Conservation (phyloP, 495 filamentous ascomycete genomes). For the Talaromyces thailandensis region DNA sequence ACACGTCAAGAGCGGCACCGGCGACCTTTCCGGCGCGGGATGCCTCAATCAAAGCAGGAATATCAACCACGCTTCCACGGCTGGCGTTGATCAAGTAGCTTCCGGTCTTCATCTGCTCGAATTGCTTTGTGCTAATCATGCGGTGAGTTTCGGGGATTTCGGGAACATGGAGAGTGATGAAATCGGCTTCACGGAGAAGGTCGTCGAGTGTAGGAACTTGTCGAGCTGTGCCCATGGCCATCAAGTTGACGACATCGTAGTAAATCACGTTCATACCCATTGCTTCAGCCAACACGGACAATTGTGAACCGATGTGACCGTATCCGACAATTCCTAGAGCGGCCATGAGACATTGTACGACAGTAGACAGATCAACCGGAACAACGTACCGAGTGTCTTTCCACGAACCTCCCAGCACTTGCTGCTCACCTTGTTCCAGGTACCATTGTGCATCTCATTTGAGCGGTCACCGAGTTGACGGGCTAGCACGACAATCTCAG, state of each 20-base stretch:
- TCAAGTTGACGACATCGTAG: conserved; percentile 86
- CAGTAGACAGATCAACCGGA: neutral
- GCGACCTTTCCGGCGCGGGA: conserved; percentile 84
- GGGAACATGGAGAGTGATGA: conserved; percentile 89
- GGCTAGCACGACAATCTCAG: conserved; percentile 83
- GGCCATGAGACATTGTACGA: neutral
- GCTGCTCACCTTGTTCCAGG: conserved; percentile 95
- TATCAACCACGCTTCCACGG: conserved; percentile 89
- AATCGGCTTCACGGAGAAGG: conserved; percentile 75
- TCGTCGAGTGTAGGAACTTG: conserved; percentile 72
- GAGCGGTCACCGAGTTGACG: conserved; percentile 90
- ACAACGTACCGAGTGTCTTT: conserved; percentile 73
- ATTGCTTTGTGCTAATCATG: conserved; percentile 69
- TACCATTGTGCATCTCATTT: conserved; percentile 87
- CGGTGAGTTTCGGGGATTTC: conserved; percentile 86
- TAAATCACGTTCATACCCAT: conserved; percentile 98
- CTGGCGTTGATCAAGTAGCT: conserved; percentile 94
- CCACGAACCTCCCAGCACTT: conserved; percentile 98
- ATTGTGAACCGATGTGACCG: conserved; percentile 93
- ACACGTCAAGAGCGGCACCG: conserved; percentile 93
- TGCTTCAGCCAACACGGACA: conserved; percentile 90
- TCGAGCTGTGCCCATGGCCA: conserved; percentile 80
- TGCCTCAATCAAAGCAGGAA: conserved; percentile 81
- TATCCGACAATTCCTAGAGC: conserved; percentile 80
- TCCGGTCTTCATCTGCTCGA: conserved; percentile 84